Percentiles rank a stretch among this genome's conserved stretches.
These are phyloP conservation scores for Cercospora sojina DNA, from an alignment of 2,329 filamentous ascomycete genomes.

Conservation along the genomic window DNA sequence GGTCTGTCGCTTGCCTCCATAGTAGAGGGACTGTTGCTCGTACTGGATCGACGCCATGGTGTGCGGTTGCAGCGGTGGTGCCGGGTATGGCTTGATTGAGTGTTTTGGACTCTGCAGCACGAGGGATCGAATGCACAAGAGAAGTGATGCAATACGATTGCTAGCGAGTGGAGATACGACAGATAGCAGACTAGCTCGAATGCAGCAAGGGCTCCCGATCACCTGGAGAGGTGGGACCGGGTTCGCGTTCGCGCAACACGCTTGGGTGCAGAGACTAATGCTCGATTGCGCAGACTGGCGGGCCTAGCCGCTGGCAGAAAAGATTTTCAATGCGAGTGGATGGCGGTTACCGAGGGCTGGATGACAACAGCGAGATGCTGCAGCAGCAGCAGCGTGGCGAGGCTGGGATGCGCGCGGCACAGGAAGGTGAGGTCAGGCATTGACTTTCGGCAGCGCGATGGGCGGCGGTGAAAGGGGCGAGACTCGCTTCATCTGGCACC, in stretches of 20 bases:
- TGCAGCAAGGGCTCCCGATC: slow-evolving; percentile 5
- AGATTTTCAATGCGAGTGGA: not conserved
- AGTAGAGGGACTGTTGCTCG: slow-evolving; percentile 58
- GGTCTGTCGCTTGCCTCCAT: slow-evolving; percentile 67
- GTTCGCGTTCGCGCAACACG: not conserved
- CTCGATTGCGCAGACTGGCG: slow-evolving; percentile 1
- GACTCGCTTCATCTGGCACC: not conserved
- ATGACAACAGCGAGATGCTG: not conserved
- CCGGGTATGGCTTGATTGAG: not conserved
- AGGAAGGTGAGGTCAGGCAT: slow-evolving; percentile 15
- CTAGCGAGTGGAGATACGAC: not conserved
- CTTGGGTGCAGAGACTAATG: not conserved
- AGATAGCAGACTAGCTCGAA: not conserved
- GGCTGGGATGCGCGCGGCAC: slow-evolving; percentile 11
- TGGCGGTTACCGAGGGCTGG: not conserved
- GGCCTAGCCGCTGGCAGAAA: not conserved
- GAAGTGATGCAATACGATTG: not conserved
- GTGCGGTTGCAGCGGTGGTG: not conserved
- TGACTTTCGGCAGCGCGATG: not conserved
- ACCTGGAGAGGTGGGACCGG: not conserved
- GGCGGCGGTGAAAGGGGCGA: not conserved
- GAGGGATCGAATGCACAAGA: slow-evolving; percentile 4
- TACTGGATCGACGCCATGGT: slow-evolving; percentile 27
- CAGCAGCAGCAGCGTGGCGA: not conserved
- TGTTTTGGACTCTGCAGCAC: not conserved